Evolutionary conservation across 208 protist genomes (phyloP).

Genomic region (Trypanosoma theileri): DNA sequence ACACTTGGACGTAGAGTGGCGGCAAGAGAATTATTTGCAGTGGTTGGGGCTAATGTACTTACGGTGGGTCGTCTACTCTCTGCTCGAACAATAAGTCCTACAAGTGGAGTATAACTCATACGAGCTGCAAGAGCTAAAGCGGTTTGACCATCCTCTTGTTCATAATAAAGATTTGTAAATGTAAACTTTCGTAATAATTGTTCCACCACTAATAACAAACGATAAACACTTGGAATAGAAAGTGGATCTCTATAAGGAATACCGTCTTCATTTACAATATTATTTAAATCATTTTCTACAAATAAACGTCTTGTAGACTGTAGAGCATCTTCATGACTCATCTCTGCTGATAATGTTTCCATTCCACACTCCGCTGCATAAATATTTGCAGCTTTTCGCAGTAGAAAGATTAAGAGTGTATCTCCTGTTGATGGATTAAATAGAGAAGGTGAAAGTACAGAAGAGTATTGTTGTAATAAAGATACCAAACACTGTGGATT

Average conservation of each 20-base stretch:
- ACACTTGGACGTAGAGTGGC: not conserved
- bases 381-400: constrained; percentile 27
- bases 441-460: constrained; percentile 26
- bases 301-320: not conserved
- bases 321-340: not conserved
- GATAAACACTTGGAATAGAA: constrained; percentile 31
- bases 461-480: constrained; percentile 31
- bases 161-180: constrained; percentile 27
- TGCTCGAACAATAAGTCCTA: constrained; percentile 38
- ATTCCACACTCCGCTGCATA: constrained; percentile 14
- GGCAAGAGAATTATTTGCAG: not conserved
- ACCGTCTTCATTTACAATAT: not conserved
- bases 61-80: too few species aligned
- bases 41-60: not conserved
- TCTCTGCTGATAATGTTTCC: constrained; percentile 21
- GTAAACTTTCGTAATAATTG: constrained; percentile 30
- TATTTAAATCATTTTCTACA: not conserved
- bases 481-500: constrained; percentile 37
- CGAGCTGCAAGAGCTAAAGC: constrained; percentile 60
- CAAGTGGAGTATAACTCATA: constrained; percentile 53
- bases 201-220: constrained; percentile 35
- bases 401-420: constrained; percentile 44
- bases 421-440: constrained; percentile 47
- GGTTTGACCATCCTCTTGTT: constrained; percentile 47
- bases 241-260: constrained; percentile 32